These are phyloP conservation scores for Corylus avellana DNA, from an alignment of 306 rosid genomes.

Conservation along the genomic window DNA sequence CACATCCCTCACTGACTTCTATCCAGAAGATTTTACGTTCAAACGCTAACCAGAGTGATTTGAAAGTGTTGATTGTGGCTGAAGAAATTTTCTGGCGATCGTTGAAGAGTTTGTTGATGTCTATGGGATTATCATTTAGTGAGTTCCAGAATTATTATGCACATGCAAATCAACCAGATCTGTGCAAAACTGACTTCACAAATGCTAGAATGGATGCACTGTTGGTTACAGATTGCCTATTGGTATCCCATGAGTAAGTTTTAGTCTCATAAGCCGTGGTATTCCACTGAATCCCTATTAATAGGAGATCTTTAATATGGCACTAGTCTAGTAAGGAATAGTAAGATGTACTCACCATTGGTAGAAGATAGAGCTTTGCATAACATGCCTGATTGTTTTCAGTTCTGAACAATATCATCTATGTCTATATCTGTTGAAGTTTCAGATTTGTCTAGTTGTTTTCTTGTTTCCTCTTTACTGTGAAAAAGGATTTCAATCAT, in stretches of 20 bases:
- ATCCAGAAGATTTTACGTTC: slow-evolving; percentile 45
- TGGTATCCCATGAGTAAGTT: slow-evolving; percentile 54
- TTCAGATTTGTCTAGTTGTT: not conserved
- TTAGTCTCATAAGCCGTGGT: slow-evolving; percentile 18
- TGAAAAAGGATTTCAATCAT: not conserved
- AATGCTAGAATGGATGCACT: slow-evolving; percentile 32
- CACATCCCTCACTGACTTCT: slow-evolving; percentile 52
- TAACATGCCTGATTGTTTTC: not conserved
- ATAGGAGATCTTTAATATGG: not conserved
- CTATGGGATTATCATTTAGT: slow-evolving; percentile 48
- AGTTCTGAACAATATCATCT: not conserved
- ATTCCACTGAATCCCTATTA: not conserved
- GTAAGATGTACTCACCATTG: not conserved
- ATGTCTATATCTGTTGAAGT: not conserved
- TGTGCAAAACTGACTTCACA: slow-evolving; percentile 13
- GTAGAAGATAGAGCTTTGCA: not conserved
- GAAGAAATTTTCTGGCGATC: slow-evolving; percentile 59
- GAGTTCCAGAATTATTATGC: slow-evolving; percentile 31
- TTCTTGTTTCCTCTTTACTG: not conserved
- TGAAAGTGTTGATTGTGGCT: slow-evolving; percentile 56
- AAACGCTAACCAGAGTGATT: slow-evolving; percentile 26
- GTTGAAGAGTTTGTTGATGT: slow-evolving; percentile 46
- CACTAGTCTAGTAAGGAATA: not conserved
- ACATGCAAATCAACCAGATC: slow-evolving; percentile 21
- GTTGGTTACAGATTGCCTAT: slow-evolving; percentile 46